These are phyloP conservation scores for Phytophthora pini DNA, from an alignment of 352 stramenopile species.

Conservation along the genomic window DNA sequence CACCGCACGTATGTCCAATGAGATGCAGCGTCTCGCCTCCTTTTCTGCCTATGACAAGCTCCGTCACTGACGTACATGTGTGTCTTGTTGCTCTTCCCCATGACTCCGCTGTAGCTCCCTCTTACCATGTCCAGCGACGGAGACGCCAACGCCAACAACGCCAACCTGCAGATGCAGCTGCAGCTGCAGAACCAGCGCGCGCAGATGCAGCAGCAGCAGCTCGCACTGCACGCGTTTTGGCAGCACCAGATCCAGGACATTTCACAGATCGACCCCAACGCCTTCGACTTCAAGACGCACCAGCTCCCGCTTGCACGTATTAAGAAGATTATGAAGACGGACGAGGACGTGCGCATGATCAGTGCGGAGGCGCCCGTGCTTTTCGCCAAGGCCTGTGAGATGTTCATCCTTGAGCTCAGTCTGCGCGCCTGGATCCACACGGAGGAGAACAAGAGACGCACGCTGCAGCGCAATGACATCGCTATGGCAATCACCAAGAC, in stretches of 20 bases:
- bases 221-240: conserved; percentile 89
- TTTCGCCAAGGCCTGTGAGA: conserved; percentile 95
- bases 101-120: not conserved
- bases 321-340: conserved; percentile 97
- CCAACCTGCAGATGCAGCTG: conserved; percentile 83
- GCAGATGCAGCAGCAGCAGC: conserved; percentile 90
- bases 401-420: conserved; percentile 94
- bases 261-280: conserved; percentile 84
- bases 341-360: conserved; percentile 96
- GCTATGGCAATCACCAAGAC: conserved; percentile 91
- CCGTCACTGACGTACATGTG: conserved; percentile 26
- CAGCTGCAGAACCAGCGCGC: conserved; percentile 87
- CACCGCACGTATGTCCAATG: conserved; percentile 58
- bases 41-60: conserved; percentile 81
- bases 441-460: conserved; percentile 94
- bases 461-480: conserved; percentile 92
- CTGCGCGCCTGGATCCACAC: conserved; percentile 91
- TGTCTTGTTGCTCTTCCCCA: conserved; percentile 1
- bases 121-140: conserved; percentile 61
- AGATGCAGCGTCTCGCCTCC: conserved; percentile 44
- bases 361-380: conserved; percentile 92
- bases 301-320: conserved; percentile 93
- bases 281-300: conserved; percentile 90
- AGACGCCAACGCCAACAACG: conserved; percentile 52
- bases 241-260: conserved; percentile 90